Base-by-base conservation (phyloP, 257 asterid genomes). In the Nicotiana tomentosiformis region DNA sequence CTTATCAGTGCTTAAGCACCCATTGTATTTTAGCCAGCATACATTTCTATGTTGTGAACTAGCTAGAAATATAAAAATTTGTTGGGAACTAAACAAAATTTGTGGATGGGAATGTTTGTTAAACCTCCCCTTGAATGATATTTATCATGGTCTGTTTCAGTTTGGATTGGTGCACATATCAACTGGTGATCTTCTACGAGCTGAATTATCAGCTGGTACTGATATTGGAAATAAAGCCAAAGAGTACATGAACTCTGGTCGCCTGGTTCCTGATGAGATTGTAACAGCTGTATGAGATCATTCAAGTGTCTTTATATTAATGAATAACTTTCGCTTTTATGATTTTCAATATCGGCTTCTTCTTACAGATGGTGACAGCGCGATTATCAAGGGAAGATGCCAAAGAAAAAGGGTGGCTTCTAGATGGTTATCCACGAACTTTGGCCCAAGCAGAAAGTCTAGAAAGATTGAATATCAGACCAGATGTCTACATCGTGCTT, bases 101-200 rank as follows among this genome's bases (percentile, higher is more conserved):
- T 74, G 62, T 23, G 39, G 4, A 46, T 5, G 62, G 15, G 23
- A 74, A 26, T 51, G 26, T 74, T 74, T 26, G 62, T 49, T 74
- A 0, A 26, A 23, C 15, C 7, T 77, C 82, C 68, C 81, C 46
- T 83, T 80, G 83, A 49, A 49, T 74, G 43, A 26, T 51, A 49
- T 7, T 26, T 51, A 16, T 74, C 43, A 74, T 51, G 26, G 9
- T 66, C 55, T 87, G 81, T 82, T 88, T 84, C 95, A 95, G 99
- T 94, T 91, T 88, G 98, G 98, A 56, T 82, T 95, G 86, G 98
- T 95, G 78, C 98, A 95, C 83, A 89, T 95, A 81, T 95, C 99
- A 43, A 95, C 98, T 83, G 99, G 99, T 82, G 99, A 93, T 90
- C 91, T 95, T 86, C 89, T 95, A 77, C 92, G 99, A 90, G 98